Evolutionary conservation across 345 rosid species (phyloP), one percentile per base, ranked within the genome.

Genomic region (Passiflora organensis): DNA sequence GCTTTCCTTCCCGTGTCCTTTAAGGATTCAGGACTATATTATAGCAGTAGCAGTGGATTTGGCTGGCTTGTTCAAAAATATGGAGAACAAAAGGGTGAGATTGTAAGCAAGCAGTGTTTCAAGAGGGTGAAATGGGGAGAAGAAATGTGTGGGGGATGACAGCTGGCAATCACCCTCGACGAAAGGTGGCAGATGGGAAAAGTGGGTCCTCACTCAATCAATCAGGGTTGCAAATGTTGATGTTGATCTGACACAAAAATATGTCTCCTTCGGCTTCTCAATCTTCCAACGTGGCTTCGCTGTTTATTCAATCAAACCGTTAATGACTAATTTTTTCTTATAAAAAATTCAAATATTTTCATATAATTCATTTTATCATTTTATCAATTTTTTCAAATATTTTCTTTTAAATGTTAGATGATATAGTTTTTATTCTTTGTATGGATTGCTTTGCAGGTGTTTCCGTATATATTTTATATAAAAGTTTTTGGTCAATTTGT

Each of bases 231-330:
- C 23, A 32, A 43, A 18, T 23, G 28, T 15, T 47, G 49, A 55
- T 17, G 55, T 11, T 53, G 60, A 37, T 37, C 54, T 45, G 48
- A 24, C 23, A 60, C 55, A 50, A 24, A 51, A 49, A 18, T 51
- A 22, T 46, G 15, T 46, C 36, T 41, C 36, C 34, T 41, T 60
- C 14, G 48, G 49, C 56, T 41, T 14, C 41, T 49, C 21, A 6
- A 15, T 36, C 45, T 37, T 12, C 51, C 52, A 73, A 75, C 80
- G 32, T 76, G 81, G 77, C 75, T 53, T 56, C 72, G 80, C 78
- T 76, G 81, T 58, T 59, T 0, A 13, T 15, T 20, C 60, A 56
- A 57, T 43, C 69, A 62, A 51, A 65, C 65, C 65, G 59, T 63
- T 69, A 32, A 54, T 44, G 20, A 45, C 60, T 12, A 14, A 0